Evolutionary conservation across 1,139 yeast genomes (phyloP), one percentile per base, ranked within the genome.

Genomic region (Blastobotrys serpentis): DNA sequence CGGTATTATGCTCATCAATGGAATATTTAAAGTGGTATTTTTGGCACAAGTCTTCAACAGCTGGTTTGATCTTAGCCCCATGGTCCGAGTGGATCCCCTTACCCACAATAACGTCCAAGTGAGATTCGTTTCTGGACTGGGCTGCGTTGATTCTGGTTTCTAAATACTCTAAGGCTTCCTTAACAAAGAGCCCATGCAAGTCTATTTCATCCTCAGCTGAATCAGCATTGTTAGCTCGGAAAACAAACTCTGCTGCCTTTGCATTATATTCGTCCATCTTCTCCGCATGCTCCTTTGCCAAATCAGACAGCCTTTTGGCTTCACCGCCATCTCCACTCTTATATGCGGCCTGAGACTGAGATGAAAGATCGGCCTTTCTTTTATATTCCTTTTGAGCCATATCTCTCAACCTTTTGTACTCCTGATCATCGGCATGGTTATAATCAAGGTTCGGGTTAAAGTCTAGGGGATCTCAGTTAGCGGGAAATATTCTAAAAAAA

Each of bases 221-320:
- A 62, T 89, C 97, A 29, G 87, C 79, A 62, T 92, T 92, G 65
- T 92, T 92, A 58, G 86, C 92, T 42, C 84, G 73, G 64, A 90
- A 90, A 2, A 89, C 98, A 64, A 84, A 90, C 63, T 82, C 90
- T 0, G 97, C 97, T 0, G 98, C 98, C 64, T 83, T 79, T 26
- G 74, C 71, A 68, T 89, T 89, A 63, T 75, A 79, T 37, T 72
- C 67, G 49, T 88, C 95, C 34, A 90, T 95, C 56, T 82, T 71
- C 0, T 63, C 68, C 29, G 73, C 72, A 50, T 79, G 80, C 51
- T 74, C 63, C 61, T 87, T 84, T 44, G 92, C 82, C 63, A 82
- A 69, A 45, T 79, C 82, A 46, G 95, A 84, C 50, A 86, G 72
- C 49, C 79, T 79, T 59, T 84, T 83, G 1, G 98, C 98, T 56